Evolutionary conservation across 495 filamentous ascomycete genomes (phyloP).

Genomic region (Lindgomyces ingoldianus): DNA sequence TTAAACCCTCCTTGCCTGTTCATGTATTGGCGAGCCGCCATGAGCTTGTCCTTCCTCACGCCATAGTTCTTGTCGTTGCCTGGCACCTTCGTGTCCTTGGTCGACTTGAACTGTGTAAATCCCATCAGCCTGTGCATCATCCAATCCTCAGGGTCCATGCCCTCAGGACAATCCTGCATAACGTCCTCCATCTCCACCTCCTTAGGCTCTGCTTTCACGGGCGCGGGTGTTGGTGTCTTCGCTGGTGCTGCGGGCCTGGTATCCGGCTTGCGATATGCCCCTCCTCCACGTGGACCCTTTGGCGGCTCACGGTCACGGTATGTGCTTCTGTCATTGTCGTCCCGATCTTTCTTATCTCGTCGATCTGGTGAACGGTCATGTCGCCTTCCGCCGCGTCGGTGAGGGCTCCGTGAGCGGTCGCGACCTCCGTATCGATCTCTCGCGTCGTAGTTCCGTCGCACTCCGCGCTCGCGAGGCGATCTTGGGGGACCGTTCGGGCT

Average conservation of each 20-base stretch:
- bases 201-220: conserved; percentile 44
- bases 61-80: conserved; percentile 81
- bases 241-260: background rate
- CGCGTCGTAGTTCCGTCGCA: background rate
- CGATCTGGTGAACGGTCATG: conserved; percentile 31
- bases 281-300: conserved; percentile 28
- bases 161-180: conserved; percentile 5
- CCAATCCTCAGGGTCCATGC: conserved; percentile 62
- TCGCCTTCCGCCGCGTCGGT: conserved; percentile 14
- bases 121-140: conserved; percentile 86
- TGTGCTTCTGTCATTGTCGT: conserved; percentile 14
- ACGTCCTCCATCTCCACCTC: conserved; percentile 45
- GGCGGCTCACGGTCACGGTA: conserved; percentile 29
- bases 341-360: conserved; percentile 7
- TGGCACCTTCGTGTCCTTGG: conserved; percentile 85
- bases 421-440: background rate
- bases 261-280: background rate
- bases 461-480: background rate
- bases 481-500: background rate
- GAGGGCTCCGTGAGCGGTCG: conserved; percentile 26
- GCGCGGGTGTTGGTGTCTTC: background rate
- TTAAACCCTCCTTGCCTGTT: conserved; percentile 97
- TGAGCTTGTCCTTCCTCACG: conserved; percentile 91
- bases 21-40: conserved; percentile 98
- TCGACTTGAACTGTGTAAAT: conserved; percentile 79